Evolutionary conservation across 768 basidiomycete species (phyloP).

Genomic region (Leucocoprinus sp.): DNA sequence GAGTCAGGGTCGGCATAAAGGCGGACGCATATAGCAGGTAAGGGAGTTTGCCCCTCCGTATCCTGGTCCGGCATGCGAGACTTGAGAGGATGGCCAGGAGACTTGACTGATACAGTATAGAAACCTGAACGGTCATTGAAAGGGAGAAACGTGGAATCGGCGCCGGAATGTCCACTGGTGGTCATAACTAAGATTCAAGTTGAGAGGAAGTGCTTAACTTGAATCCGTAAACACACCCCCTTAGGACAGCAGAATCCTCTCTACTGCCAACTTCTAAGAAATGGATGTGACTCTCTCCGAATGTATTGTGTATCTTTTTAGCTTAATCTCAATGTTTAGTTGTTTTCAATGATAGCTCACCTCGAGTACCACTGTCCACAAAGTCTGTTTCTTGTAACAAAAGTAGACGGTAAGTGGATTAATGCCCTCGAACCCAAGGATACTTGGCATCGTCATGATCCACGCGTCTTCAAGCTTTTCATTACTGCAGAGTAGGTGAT

Average conservation of each 20-base stretch:
- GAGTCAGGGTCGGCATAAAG: conserved; percentile 21
- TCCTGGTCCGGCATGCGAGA: conserved; percentile 12
- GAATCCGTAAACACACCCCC: conserved; percentile 22
- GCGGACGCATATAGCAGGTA: conserved; percentile 35
- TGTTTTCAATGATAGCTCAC: conserved; percentile 15
- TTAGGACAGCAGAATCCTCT: conserved; percentile 31
- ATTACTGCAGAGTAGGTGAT: conserved; percentile 2
- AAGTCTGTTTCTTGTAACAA: conserved; percentile 34
- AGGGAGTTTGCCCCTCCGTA: conserved; percentile 14
- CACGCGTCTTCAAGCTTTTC: conserved; percentile 42
- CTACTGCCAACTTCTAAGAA: conserved; percentile 37
- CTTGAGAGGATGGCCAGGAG: conserved; percentile 33
- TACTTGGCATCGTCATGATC: conserved; percentile 71
- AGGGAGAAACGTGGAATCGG: conserved; percentile 68
- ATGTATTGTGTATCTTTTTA: conserved; percentile 63
- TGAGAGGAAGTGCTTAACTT: not conserved
- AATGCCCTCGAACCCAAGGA: conserved; percentile 58
- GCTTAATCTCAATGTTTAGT: not conserved
- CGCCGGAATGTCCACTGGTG: conserved; percentile 62
- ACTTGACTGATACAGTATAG: conserved; percentile 48
- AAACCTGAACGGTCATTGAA: conserved; percentile 66
- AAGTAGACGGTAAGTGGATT: conserved; percentile 68
- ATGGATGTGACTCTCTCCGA: conserved; percentile 60
- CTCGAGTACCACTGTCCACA: conserved; percentile 48
- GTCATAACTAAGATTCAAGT: conserved; percentile 32